Conservation (phyloP, 169 alveolate species). For the Plasmodium relictum region DNA sequence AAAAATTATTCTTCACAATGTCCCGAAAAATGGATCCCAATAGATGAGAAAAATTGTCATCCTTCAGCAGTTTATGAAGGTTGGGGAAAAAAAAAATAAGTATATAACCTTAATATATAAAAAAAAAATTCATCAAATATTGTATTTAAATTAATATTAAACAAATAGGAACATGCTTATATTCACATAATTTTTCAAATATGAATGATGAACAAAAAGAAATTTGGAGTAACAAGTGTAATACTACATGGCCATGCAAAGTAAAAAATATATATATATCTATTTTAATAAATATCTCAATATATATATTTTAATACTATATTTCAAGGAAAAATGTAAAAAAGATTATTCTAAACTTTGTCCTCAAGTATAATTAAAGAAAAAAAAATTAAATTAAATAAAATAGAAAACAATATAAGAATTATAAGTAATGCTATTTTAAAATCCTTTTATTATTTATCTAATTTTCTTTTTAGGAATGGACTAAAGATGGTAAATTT, state of each 20-base stretch:
- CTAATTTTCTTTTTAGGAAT: conserved; percentile 31
- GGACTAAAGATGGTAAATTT: conserved; percentile 56
- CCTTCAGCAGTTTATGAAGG: conserved; percentile 60
- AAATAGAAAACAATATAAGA: too few species aligned
- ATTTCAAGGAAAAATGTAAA: conserved; percentile 49
- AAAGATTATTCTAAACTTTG: conserved; percentile 62
- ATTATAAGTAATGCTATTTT: not conserved
- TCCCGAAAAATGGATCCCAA: conserved; percentile 70
- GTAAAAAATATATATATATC: conserved; percentile 25
- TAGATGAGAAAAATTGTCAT: conserved; percentile 38
- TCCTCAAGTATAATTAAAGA: conserved; percentile 41
- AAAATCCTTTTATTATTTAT: not conserved
- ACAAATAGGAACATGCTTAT: conserved; percentile 49
- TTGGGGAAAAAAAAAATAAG: conserved; percentile 7
- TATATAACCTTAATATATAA: not conserved
- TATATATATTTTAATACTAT: not conserved
- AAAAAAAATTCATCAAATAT: not conserved
- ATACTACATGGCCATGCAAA: conserved; percentile 68
- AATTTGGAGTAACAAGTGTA: conserved; percentile 73
- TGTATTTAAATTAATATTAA: too few species aligned
- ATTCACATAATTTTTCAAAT: conserved; percentile 51
- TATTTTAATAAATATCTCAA: not conserved
- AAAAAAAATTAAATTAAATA: conserved; percentile 5
- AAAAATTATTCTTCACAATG: conserved; percentile 62
- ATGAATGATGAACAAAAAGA: conserved; percentile 60